Percentiles rank a stretch among this genome's conserved stretches.
These are phyloP conservation scores for Metarhizium album DNA, from an alignment of 2,329 filamentous ascomycete species.

Conservation along the genomic window DNA sequence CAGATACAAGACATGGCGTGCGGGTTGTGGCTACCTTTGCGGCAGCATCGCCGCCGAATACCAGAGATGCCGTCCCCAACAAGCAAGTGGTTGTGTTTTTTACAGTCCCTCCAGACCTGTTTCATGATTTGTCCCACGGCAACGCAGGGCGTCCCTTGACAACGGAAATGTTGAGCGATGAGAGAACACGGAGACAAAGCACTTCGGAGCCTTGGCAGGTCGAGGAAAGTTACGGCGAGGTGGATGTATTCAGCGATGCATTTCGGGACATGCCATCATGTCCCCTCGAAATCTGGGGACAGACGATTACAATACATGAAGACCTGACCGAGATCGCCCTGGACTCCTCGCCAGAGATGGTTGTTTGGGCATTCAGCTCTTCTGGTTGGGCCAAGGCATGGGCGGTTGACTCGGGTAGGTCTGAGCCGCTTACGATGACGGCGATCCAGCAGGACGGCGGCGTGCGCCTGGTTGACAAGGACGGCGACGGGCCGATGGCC, in stretches of 20 bases:
- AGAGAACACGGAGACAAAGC: constrained; percentile 4
- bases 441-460: constrained; percentile 21
- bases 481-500: constrained; percentile 21
- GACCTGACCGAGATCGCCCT: constrained; percentile 22
- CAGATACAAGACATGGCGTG: constrained; percentile 46
- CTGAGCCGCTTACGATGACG: constrained; percentile 10
- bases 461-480: constrained; percentile 19
- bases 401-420: constrained; percentile 17
- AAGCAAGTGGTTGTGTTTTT: constrained; percentile 44
- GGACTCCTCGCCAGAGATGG: constrained; percentile 21
- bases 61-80: constrained; percentile 1
- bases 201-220: constrained; percentile 12
- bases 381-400: constrained; percentile 24
- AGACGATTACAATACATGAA: constrained; percentile 20
- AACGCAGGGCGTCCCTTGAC: constrained; percentile 6
- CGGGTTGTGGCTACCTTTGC: constrained; percentile 47
- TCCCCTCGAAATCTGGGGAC: constrained; percentile 21
- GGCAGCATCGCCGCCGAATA: constrained; percentile 14
- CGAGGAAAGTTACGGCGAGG: constrained; percentile 12
- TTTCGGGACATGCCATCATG: constrained; percentile 11
- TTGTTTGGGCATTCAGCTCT: constrained; percentile 24
- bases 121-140: constrained; percentile 24
- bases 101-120: constrained; percentile 47
- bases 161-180: constrained; percentile 2
- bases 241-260: constrained; percentile 11